phyloP scores from a whole-genome alignment of 805 yeast genomes.

The Wickerhamiella bombiphila region DNA sequence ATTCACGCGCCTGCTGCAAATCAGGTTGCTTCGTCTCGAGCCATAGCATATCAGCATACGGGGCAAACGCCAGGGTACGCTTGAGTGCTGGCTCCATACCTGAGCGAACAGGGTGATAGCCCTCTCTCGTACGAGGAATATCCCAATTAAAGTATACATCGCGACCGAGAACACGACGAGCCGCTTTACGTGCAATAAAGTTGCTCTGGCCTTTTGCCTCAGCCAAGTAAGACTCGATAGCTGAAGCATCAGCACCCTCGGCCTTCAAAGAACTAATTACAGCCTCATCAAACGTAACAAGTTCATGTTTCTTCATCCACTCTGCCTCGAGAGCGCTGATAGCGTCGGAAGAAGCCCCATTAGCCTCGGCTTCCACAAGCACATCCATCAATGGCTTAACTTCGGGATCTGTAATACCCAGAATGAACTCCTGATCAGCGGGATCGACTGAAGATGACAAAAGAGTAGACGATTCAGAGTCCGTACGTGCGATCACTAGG shows the following conservation, averaged over 20 bases:
- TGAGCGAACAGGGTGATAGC: constrained; percentile 35
- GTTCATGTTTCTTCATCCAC: constrained; percentile 32
- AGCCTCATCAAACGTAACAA: constrained; percentile 39
- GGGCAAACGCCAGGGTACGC: constrained; percentile 40
- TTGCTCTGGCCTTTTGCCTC: constrained; percentile 22
- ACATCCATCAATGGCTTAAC: constrained; percentile 33
- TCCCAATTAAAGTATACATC: constrained; percentile 42
- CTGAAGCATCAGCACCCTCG: constrained; percentile 20
- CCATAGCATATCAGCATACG: constrained; percentile 48
- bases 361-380: constrained; percentile 29
- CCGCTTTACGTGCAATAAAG: constrained; percentile 19
- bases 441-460: constrained; percentile 40
- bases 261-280: constrained; percentile 24
- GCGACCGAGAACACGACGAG: constrained; percentile 21
- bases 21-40: constrained; percentile 48
- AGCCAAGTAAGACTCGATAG: constrained; percentile 20
- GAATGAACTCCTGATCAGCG: constrained; percentile 40
- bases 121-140: constrained; percentile 43
- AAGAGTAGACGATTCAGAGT: constrained; percentile 40
- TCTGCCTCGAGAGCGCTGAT: constrained; percentile 29
- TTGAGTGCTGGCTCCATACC: constrained; percentile 42
- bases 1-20: constrained; percentile 33
- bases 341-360: constrained; percentile 26
- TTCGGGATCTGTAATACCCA: constrained; percentile 30
- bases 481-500: constrained; percentile 46